Conservation (phyloP, 352 stramenopile genomes). For the Globisporangium lucens region DNA sequence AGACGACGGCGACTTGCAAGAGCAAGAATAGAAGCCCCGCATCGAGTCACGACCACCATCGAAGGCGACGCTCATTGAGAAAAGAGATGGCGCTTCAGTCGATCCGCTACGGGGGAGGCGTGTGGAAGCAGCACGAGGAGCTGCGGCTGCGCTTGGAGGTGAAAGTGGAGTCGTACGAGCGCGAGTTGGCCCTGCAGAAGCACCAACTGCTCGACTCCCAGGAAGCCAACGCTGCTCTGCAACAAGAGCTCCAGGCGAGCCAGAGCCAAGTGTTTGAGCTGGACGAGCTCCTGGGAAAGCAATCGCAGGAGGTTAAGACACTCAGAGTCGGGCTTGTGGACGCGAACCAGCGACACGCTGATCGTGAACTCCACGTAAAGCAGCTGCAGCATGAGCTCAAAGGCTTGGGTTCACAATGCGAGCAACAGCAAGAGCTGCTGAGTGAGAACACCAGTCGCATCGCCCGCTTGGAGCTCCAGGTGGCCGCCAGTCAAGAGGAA, state of each 20-base stretch:
- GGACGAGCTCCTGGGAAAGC: background rate
- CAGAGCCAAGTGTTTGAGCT: background rate
- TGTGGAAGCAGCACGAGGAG: slow-evolving; percentile 36
- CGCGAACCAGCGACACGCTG: background rate
- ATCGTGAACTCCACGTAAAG: background rate
- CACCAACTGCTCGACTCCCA: background rate
- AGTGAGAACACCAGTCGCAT: background rate
- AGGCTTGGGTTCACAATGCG: background rate
- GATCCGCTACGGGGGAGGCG: slow-evolving; percentile 27
- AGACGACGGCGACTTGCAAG: background rate
- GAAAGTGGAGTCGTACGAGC: slow-evolving; percentile 6
- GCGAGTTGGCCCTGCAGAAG: slow-evolving; percentile 3
- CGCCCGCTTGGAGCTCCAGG: background rate
- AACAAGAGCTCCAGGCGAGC: slow-evolving; percentile 5
- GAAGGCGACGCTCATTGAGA: background rate
- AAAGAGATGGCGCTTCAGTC: slow-evolving; percentile 21
- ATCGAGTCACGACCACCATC: background rate
- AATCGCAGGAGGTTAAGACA: too few relatives aligned
- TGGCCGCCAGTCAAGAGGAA: slow-evolving; percentile 11
- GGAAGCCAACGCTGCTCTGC: background rate
- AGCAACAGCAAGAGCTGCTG: background rate
- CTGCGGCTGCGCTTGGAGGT: slow-evolving; percentile 14
- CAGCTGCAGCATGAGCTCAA: background rate
- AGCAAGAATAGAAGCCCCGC: slow-evolving; percentile 10
- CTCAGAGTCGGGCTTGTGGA: background rate